Percentiles rank a stretch among this genome's conserved stretches.
Evolutionary conservation across 345 rosid genomes (phyloP).

Genomic region (Eucalyptus pumila): DNA sequence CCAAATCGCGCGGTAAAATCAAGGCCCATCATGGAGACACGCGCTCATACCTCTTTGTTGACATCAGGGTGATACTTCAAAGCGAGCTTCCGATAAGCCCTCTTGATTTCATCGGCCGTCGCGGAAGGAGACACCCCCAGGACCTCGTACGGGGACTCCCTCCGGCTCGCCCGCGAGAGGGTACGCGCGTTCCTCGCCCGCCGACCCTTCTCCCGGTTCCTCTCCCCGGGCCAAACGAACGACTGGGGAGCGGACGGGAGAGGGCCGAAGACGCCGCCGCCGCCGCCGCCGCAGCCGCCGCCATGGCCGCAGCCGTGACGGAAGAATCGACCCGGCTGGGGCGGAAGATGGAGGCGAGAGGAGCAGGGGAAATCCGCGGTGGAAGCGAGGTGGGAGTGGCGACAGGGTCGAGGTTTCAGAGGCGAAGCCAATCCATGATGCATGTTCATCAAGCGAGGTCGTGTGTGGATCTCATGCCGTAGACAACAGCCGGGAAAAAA

Average conservation of each 20-base stretch:
- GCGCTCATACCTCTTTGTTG: slow-evolving; percentile 53
- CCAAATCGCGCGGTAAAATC: neutral
- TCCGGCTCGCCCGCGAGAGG: slow-evolving; percentile 33
- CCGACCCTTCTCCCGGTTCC: neutral
- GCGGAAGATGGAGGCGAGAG: neutral
- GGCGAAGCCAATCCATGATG: slow-evolving; percentile 8
- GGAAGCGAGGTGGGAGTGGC: neutral
- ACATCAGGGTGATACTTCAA: slow-evolving; percentile 92
- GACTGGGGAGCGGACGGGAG: neutral
- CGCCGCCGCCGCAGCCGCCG: neutral
- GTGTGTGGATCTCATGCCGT: neutral
- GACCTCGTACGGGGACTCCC: slow-evolving; percentile 82
- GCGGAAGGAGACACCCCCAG: slow-evolving; percentile 75
- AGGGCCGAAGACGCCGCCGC: neutral
- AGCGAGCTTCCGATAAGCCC: slow-evolving; percentile 96
- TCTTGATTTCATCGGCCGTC: slow-evolving; percentile 71
- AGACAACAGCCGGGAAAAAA: neutral
- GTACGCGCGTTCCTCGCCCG: neutral
- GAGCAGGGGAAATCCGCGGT: neutral
- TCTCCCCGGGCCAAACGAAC: neutral
- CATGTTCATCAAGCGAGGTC: slow-evolving; percentile 2
- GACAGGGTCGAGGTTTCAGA: slow-evolving; percentile 4
- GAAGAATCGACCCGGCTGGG: neutral
- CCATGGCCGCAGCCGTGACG: neutral
- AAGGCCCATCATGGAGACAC: neutral